Evolutionary conservation across 2,329 filamentous ascomycete species (phyloP).

Genomic region (Venturia carpophila): DNA sequence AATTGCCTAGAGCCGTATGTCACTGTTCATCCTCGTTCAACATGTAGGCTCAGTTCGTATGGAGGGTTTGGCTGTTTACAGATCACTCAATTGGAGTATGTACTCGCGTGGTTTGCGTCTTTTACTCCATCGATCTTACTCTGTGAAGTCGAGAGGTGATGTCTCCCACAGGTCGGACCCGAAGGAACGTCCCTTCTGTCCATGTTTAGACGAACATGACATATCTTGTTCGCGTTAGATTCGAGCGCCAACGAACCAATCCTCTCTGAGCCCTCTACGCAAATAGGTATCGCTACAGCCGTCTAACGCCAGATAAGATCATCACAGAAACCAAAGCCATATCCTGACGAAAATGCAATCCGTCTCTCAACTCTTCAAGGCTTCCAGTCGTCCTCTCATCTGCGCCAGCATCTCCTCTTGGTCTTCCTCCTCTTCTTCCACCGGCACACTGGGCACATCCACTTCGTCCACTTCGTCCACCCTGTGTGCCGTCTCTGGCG

Average conservation of each 20-base stretch:
- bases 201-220: neutral
- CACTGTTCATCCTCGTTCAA: too few relatives aligned
- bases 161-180: neutral
- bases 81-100: too few relatives aligned
- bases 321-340: neutral
- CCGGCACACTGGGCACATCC: slow-evolving; percentile 44
- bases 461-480: slow-evolving; percentile 45
- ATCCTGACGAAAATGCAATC: neutral
- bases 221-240: neutral
- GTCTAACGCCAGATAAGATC: neutral
- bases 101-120: too few relatives aligned
- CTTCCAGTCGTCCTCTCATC: slow-evolving; percentile 87
- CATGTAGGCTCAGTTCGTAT: too few relatives aligned
- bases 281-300: slow-evolving; percentile 1
- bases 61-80: too few relatives aligned
- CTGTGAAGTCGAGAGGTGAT: too few relatives aligned
- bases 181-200: neutral
- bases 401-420: slow-evolving; percentile 85
- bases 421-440: slow-evolving; percentile 75
- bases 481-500: slow-evolving; percentile 53
- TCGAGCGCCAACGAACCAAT: neutral
- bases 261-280: neutral
- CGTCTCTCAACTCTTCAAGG: slow-evolving; percentile 69
- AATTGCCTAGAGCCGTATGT: too few relatives aligned
- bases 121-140: too few relatives aligned